Conservation (phyloP, 805 yeast species). For the Metschnikowia santaceciliae region DNA sequence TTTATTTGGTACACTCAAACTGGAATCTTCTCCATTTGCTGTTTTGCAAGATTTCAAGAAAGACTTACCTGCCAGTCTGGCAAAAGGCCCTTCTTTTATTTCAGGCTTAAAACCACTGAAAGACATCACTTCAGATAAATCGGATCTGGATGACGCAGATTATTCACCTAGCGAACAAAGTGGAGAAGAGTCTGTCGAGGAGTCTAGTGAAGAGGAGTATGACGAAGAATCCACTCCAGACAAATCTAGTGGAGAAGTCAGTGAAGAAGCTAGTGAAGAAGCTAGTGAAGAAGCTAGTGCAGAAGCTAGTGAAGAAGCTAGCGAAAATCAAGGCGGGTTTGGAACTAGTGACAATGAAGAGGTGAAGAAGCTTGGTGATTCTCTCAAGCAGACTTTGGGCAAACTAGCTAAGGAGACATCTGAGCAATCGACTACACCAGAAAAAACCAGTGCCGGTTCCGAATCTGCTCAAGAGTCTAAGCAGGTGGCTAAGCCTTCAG, state of each 20-base stretch:
- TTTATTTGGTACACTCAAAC: no score
- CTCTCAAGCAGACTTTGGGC: not conserved
- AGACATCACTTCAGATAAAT: not conserved
- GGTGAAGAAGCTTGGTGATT: not conserved
- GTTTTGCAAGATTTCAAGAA: not conserved
- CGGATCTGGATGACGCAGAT: no score
- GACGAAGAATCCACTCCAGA: not conserved
- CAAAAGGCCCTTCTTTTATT: not conserved
- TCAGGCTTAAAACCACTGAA: not conserved
- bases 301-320: no score
- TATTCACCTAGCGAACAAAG: not conserved
- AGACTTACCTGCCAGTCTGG: not conserved
- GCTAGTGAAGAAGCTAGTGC: no score
- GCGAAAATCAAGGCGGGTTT: not conserved
- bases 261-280: no score
- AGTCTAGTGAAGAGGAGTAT: not conserved
- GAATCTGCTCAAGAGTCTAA: not conserved
- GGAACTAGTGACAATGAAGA: not conserved
- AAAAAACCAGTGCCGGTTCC: not conserved
- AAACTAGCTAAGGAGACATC: not conserved
- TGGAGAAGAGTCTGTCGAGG: not conserved
- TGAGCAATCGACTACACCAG: not conserved
- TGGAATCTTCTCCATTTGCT: constrained; percentile 1
- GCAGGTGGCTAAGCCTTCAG: not conserved
- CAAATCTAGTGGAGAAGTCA: not conserved